Percentiles rank a stretch among this genome's conserved stretches.
Evolutionary conservation across 352 stramenopile species (phyloP).

Genomic region (Achlya hypogyna): DNA sequence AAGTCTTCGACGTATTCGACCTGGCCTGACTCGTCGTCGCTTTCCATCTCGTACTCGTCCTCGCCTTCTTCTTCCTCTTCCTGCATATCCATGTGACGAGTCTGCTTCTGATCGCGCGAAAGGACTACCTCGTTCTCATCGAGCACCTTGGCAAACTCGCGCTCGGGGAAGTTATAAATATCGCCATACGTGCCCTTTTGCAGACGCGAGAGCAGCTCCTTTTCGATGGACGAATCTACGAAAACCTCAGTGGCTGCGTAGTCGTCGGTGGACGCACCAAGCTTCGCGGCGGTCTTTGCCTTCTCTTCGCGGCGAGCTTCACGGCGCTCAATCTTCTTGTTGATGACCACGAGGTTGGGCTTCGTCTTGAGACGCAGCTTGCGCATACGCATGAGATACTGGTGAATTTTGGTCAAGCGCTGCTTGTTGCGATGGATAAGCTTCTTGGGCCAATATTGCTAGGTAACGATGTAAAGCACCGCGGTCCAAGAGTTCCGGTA

Average conservation of each 20-base stretch:
- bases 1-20: conserved; percentile 83
- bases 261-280: conserved; percentile 59
- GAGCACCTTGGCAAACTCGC: conserved; percentile 82
- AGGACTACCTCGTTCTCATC: conserved; percentile 63
- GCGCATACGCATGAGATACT: conserved; percentile 98
- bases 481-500: background rate
- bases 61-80: conserved; percentile 74
- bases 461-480: background rate
- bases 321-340: conserved; percentile 93
- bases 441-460: conserved; percentile 96
- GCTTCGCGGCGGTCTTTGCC: conserved; percentile 90
- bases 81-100: conserved; percentile 78
- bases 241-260: background rate
- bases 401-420: conserved; percentile 98
- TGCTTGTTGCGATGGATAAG: conserved; percentile 98
- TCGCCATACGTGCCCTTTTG: conserved; percentile 97
- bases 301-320: conserved; percentile 96
- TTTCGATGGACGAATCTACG: conserved; percentile 83
- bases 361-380: conserved; percentile 95
- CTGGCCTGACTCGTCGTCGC: conserved; percentile 51
- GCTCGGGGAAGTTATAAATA: conserved; percentile 99
- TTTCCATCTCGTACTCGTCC: conserved; percentile 50
- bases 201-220: conserved; percentile 96
- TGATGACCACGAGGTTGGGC: conserved; percentile 91
- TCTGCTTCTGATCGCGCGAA: conserved; percentile 56